A percentile compares a stretch with the other conserved stretches of the same genome.
Evolutionary conservation across 2,329 filamentous ascomycete species (phyloP).

Genomic region (Hyphodiscus sp.): DNA sequence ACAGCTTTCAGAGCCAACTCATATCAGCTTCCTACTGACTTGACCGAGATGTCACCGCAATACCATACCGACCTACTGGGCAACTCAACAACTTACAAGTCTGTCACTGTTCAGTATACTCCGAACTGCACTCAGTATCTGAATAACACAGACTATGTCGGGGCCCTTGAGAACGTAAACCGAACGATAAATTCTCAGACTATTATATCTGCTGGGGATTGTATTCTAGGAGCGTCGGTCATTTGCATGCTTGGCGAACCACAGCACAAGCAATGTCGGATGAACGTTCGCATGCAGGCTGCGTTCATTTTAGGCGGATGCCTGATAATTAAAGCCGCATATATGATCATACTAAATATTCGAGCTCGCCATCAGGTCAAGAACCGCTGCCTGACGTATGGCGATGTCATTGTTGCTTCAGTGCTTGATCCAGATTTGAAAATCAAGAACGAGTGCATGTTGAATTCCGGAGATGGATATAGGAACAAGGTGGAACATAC

Average conservation of each 20-base stretch:
- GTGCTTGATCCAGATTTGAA: slow-evolving; percentile 18
- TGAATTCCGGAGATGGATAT: slow-evolving; percentile 21
- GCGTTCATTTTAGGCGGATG: slow-evolving; percentile 16
- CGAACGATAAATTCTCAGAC: slow-evolving; percentile 2
- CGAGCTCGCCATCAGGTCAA: slow-evolving; percentile 10
- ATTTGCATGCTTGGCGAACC: not conserved
- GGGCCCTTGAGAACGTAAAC: not conserved
- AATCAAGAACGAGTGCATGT: slow-evolving; percentile 19
- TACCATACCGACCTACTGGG: slow-evolving; percentile 2
- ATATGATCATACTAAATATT: slow-evolving; percentile 19
- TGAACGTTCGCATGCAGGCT: slow-evolving; percentile 20
- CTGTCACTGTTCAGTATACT: slow-evolving; percentile 9
- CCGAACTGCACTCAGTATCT: slow-evolving; percentile 6
- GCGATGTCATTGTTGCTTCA: slow-evolving; percentile 20
- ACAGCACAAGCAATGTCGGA: slow-evolving; percentile 9
- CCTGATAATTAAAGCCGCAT: slow-evolving; percentile 16
- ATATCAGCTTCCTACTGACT: slow-evolving; percentile 8
- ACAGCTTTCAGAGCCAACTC: slow-evolving; percentile 10
- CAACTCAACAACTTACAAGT: slow-evolving; percentile 11
- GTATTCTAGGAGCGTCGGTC: not conserved
- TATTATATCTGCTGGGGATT: not conserved
- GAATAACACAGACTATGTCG: not conserved
- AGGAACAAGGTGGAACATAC: slow-evolving; percentile 11
- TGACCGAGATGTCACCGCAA: not conserved
- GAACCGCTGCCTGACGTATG: slow-evolving; percentile 16